These are phyloP conservation scores for Cercospora zeae-maydis DNA, from an alignment of 2,329 filamentous ascomycete species.

Conservation along the genomic window DNA sequence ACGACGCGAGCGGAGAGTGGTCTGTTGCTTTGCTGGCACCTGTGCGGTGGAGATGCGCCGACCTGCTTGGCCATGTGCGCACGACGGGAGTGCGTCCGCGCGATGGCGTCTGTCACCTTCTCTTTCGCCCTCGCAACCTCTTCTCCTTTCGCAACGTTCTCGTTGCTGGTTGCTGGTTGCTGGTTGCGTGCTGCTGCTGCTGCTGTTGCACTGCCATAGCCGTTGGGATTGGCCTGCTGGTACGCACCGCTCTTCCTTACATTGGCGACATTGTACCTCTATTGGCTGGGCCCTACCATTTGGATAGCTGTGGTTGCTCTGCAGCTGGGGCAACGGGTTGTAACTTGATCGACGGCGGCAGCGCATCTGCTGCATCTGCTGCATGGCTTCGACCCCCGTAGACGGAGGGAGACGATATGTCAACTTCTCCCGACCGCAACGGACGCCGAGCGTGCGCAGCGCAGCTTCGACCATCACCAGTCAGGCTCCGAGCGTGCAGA, in stretches of 20 bases:
- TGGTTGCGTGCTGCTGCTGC: neutral
- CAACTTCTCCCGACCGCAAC: conserved; percentile 24
- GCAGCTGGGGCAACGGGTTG: neutral
- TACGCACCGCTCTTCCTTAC: neutral
- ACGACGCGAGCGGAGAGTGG: neutral
- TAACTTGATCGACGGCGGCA: neutral
- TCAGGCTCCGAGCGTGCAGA: conserved; percentile 1
- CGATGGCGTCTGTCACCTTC: neutral
- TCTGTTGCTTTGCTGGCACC: neutral
- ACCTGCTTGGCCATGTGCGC: neutral
- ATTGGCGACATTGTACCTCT: neutral
- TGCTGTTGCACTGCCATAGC: neutral
- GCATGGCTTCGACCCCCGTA: neutral
- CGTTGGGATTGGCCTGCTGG: neutral
- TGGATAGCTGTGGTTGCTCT: neutral
- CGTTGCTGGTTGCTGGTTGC: neutral
- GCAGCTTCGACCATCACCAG: neutral
- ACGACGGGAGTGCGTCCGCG: neutral
- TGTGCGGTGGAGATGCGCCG: neutral
- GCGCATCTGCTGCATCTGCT: neutral
- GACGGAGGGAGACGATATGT: conserved; percentile 11
- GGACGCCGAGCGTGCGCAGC: conserved; percentile 17
- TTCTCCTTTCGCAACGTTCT: neutral
- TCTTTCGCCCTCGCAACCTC: neutral
- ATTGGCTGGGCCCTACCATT: neutral